Evolutionary conservation across 1,284 basidiomycete species (phyloP), one percentile per base, ranked within the genome.

Genomic region (Filobasidium uniguttulatum): DNA sequence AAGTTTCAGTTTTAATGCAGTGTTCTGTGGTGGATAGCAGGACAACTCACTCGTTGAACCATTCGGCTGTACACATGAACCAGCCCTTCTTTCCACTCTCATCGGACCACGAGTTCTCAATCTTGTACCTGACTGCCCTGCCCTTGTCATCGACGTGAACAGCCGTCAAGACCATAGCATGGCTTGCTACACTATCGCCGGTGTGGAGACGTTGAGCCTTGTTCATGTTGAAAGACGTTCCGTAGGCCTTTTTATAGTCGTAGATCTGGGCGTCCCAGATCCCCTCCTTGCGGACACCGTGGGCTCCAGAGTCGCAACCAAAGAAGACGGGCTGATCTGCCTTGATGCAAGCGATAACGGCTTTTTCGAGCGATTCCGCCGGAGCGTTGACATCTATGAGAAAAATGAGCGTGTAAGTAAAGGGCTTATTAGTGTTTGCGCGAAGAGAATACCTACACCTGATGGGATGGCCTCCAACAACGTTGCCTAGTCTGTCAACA

Each of bases 81-180:
- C 82, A 96, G 2, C 89, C 91, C 60, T 89, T 82, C 57, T 87
- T 76, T 19, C 91, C 86, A 0, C 74, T 75, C 0, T 72, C 72
- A n/a, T 81, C 77, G 22, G 86, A 84, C 93, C 91, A 97, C 8
- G 81, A 84, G 72, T 97, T 97, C 75, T 97, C 90, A 10, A 96
- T 85, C 68, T 88, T 85, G 77, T 87, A 97, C 10, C 88, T 76
- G 28, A 90, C 71, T 1, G 88, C 82, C 52, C 78, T 79, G 43
- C 87, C 87, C 0, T 71, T 67, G 29, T 71, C 71, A 62, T 90
- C 85, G 48, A 94, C 71, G 64, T 93, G 88, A n/a, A 90, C 88
- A 19, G 79, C 89, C 19, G 83, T 82, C 62, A 94, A 89, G 46
- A 90, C 86, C 87, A 89, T 70, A 7, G 66, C 67, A 55, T 69